phyloP scores from a whole-genome alignment of 306 rosid genomes.

The Leucaena leucocephala region DNA sequence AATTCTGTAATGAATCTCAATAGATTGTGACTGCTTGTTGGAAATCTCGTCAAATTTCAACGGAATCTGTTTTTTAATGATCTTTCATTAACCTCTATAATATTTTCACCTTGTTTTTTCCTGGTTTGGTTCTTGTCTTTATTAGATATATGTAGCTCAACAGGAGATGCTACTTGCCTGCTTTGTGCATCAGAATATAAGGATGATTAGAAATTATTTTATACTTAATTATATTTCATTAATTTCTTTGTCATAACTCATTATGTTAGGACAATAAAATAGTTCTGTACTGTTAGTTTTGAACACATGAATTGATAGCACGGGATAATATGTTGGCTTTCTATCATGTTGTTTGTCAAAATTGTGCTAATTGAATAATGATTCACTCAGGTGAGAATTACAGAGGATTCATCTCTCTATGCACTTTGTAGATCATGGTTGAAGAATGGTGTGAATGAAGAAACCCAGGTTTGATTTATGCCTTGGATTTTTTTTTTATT shows the following conservation, averaged over 20 bases:
- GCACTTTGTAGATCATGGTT: slow-evolving; percentile 90
- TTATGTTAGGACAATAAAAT: background rate
- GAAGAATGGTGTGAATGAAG: slow-evolving; percentile 72
- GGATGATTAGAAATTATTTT: background rate
- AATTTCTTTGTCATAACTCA: background rate
- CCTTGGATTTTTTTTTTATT: background rate
- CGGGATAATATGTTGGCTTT: slow-evolving; percentile 25
- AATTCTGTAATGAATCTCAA: background rate
- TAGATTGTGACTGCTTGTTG: slow-evolving; percentile 1
- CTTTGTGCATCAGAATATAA: background rate
- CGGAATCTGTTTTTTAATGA: background rate
- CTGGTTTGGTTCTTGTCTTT: background rate
- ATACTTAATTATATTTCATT: background rate
- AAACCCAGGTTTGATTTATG: slow-evolving; percentile 60
- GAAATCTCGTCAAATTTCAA: background rate
- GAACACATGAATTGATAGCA: background rate
- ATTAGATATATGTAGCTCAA: background rate
- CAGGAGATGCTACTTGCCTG: background rate
- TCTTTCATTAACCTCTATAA: background rate
- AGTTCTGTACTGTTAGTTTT: background rate
- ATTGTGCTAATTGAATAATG: slow-evolving; percentile 26
- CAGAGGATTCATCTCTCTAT: slow-evolving; percentile 78
- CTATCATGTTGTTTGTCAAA: slow-evolving; percentile 19
- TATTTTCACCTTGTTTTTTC: background rate
- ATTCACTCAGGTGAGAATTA: slow-evolving; percentile 67